These are phyloP conservation scores for Fusarium cicatricum DNA, from an alignment of 2,329 filamentous ascomycete species.

Conservation along the genomic window DNA sequence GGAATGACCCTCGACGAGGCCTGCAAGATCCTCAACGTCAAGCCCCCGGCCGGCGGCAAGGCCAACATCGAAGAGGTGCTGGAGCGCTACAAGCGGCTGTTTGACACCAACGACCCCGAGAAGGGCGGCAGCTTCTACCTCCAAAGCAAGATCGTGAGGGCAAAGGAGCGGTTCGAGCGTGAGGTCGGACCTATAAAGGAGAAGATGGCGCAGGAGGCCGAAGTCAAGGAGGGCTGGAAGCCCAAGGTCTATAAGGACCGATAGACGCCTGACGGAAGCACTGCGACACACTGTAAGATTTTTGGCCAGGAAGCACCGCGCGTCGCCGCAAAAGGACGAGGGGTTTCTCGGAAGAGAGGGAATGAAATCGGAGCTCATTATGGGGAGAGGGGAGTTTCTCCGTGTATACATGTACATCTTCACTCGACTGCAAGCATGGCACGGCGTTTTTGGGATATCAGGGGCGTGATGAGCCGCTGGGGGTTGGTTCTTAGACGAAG, in stretches of 20 bases:
- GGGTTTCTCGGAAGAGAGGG: constrained; percentile 25
- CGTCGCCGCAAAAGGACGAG: constrained; percentile 2
- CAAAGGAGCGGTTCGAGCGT: constrained; percentile 89
- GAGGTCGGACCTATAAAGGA: constrained; percentile 79
- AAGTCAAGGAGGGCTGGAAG: constrained; percentile 87
- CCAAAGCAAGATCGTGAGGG: constrained; percentile 94
- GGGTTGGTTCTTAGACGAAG: constrained; percentile 44
- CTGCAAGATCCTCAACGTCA: constrained; percentile 96
- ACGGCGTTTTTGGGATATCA: constrained; percentile 55
- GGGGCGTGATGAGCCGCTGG: constrained; percentile 43
- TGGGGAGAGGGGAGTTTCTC: constrained; percentile 27
- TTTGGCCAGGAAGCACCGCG: constrained; percentile 2
- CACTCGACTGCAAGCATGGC: constrained; percentile 63
- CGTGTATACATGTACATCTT: constrained; percentile 58
- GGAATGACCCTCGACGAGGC: constrained; percentile 95
- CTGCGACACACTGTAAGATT: constrained; percentile 34
- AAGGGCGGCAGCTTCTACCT: constrained; percentile 98
- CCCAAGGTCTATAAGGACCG: constrained; percentile 94
- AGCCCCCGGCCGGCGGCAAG: constrained; percentile 78
- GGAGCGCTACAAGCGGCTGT: constrained; percentile 91
- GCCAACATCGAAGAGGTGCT: constrained; percentile 81
- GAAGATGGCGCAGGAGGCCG: constrained; percentile 76
- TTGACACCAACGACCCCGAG: constrained; percentile 92
- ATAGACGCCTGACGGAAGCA: constrained; percentile 48
- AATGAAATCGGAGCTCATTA: constrained; percentile 18